Conservation (phyloP, 1,284 basidiomycete genomes). For the Athelia sp. region DNA sequence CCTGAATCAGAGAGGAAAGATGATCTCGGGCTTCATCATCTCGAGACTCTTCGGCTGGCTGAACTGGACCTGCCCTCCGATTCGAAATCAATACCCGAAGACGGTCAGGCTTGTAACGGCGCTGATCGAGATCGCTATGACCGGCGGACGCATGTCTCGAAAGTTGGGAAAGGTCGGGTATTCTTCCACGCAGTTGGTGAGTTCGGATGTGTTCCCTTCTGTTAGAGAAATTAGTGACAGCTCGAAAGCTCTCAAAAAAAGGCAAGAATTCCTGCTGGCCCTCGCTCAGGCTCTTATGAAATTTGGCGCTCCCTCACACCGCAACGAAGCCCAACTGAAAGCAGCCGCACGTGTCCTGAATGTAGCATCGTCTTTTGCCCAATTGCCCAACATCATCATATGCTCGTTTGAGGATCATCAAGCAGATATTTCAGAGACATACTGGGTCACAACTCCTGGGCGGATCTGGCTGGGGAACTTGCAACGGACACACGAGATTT, state of each 20-base stretch:
- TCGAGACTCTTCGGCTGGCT: too few relatives aligned
- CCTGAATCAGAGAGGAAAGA: too few relatives aligned
- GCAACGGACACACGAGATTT: conserved; percentile 73
- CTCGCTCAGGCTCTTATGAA: conserved; percentile 63
- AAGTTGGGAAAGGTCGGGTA: too few relatives aligned
- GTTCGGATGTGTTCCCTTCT: not conserved
- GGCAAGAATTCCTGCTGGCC: conserved; percentile 60
- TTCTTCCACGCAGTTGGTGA: not conserved
- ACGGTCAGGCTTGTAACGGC: too few relatives aligned
- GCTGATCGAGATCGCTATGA: too few relatives aligned
- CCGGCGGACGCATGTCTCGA: too few relatives aligned
- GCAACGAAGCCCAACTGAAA: conserved; percentile 62
- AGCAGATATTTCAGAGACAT: conserved; percentile 73
- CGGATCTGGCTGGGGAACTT: conserved; percentile 72
- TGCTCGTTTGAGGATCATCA: conserved; percentile 80
- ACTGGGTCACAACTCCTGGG: conserved; percentile 75
- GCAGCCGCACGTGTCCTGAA: conserved; percentile 81
- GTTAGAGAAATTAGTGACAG: not conserved
- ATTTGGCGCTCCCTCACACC: conserved; percentile 69
- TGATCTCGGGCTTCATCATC: too few relatives aligned
- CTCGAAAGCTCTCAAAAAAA: conserved; percentile 42
- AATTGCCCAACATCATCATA: conserved; percentile 78
- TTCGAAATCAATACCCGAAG: too few relatives aligned
- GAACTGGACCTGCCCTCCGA: too few relatives aligned
- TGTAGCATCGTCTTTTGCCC: conserved; percentile 77